Conservation (phyloP, 2,329 filamentous ascomycete species). For the Cercospora sp. region DNA sequence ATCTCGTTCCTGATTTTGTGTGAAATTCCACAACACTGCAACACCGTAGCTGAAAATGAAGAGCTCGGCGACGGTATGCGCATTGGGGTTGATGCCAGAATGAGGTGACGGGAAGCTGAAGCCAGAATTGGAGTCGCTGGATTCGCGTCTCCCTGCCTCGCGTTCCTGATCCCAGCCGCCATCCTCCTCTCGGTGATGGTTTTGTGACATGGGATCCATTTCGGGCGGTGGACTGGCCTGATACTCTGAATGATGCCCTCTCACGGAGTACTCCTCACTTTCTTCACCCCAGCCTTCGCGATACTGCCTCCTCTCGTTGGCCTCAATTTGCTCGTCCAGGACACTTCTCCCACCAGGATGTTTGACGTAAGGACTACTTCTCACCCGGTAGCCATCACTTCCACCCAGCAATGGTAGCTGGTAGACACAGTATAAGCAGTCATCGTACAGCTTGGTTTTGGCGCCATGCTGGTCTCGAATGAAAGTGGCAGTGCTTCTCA, state of each 20-base stretch:
- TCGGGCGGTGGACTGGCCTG: conserved; percentile 22
- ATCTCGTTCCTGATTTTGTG: conserved; percentile 92
- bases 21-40: conserved; percentile 98
- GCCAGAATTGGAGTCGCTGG: conserved; percentile 37
- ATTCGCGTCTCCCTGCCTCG: conserved; percentile 28
- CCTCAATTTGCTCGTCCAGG: conserved; percentile 91
- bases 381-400: conserved; percentile 79
- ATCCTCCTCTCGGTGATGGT: conserved; percentile 18
- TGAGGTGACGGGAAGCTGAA: conserved; percentile 51
- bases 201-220: conserved; percentile 15
- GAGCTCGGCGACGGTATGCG: conserved; percentile 85
- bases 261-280: conserved; percentile 61
- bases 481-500: conserved; percentile 84
- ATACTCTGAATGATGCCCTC: conserved; percentile 28
- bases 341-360: conserved; percentile 91
- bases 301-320: conserved; percentile 84
- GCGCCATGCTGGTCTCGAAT: conserved; percentile 83
- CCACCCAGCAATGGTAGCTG: conserved; percentile 86
- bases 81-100: conserved; percentile 63
- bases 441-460: conserved; percentile 94
- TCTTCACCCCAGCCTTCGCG: conserved; percentile 89
- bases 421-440: conserved; percentile 94
- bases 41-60: conserved; percentile 97
- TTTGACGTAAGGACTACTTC: conserved; percentile 88
- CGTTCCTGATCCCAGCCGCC: conserved; percentile 25